Evolutionary conservation across 2,329 filamentous ascomycete species (phyloP), one percentile per base, ranked within the genome.

Genomic region (Aspergillus sp.): DNA sequence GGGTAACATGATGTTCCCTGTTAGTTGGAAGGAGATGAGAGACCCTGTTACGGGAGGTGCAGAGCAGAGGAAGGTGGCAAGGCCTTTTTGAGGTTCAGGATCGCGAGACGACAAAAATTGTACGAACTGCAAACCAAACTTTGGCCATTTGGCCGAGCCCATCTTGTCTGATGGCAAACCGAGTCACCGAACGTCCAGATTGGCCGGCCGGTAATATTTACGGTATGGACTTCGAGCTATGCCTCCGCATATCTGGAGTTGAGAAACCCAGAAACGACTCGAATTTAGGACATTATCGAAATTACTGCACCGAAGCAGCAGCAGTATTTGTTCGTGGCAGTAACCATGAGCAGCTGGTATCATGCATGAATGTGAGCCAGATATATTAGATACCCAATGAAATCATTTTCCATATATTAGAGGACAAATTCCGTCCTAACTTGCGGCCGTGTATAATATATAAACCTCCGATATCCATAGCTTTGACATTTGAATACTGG

Each of bases 1-100:
- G 2, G 93, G 93, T 1, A 93, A 96, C 75, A 85, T 89, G 67
- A 96, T 98, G 92, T 89, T 89, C 68, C 93, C 95, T 2, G 84
- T 96, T 55, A 96, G 88, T 75, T 99, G 95, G 95, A 96, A 89
- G 79, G 93, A 98, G 77, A 96, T 96, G 78, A 84, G 85, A 70
- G 93, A 98, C 79, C 86, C 87, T 0, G 86, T 89, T 69, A 96
- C 89, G 6, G 92, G 91, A 3, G 70, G 80, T 46, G 86, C 82
- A 64, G 95, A 98, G 82, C 78, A 79, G 64, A 87, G 95, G 73
- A 99, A 99, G 80, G 95, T 97, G 58, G 95, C 95, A 19, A 95
- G 96, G 78, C 95, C 95, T 24, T 90, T 90, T 69, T 95, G 83
- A 89, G 52, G 46, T 30, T 34, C 34, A 49, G 20, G n/a, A 12